These are phyloP conservation scores for Rusavskia elegans DNA, from an alignment of 495 filamentous ascomycete species.

Conservation along the genomic window DNA sequence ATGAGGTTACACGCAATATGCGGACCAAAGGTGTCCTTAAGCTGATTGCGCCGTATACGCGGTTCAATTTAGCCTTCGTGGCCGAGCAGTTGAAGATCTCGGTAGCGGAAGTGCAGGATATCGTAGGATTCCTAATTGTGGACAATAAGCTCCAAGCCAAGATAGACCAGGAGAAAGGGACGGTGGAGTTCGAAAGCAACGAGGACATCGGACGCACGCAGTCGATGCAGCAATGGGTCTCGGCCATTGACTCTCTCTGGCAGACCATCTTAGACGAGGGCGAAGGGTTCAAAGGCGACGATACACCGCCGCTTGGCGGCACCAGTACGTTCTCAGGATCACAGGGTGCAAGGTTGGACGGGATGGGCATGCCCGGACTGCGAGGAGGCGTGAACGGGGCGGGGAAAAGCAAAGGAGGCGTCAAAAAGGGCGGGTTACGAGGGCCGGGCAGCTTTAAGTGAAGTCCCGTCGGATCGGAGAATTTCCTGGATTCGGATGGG, in stretches of 20 bases:
- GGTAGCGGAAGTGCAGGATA: slow-evolving; percentile 76
- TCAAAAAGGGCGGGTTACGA: slow-evolving; percentile 3
- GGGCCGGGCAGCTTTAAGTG: background rate
- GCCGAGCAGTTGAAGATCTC: slow-evolving; percentile 74
- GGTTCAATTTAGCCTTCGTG: slow-evolving; percentile 75
- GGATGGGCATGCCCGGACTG: background rate
- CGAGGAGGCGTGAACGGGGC: slow-evolving; percentile 1
- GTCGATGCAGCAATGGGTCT: slow-evolving; percentile 58
- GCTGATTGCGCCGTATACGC: slow-evolving; percentile 85
- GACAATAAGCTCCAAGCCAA: slow-evolving; percentile 72
- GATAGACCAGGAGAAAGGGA: slow-evolving; percentile 77
- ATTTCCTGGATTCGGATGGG: background rate
- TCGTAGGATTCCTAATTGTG: slow-evolving; percentile 81
- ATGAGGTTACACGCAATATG: slow-evolving; percentile 97
- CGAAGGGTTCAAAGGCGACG: slow-evolving; percentile 47
- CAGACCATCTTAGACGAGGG: slow-evolving; percentile 49
- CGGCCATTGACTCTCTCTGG: slow-evolving; percentile 49
- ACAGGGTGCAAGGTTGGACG: slow-evolving; percentile 1
- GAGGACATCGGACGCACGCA: slow-evolving; percentile 58
- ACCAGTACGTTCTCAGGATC: slow-evolving; percentile 2
- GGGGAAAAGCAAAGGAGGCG: slow-evolving; percentile 1
- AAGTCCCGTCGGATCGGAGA: background rate
- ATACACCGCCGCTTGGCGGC: slow-evolving; percentile 10
- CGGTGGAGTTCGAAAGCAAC: slow-evolving; percentile 60
- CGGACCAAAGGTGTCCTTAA: slow-evolving; percentile 90